phyloP scores from a whole-genome alignment of 2,329 filamentous ascomycete genomes.

The Onygena corvina region DNA sequence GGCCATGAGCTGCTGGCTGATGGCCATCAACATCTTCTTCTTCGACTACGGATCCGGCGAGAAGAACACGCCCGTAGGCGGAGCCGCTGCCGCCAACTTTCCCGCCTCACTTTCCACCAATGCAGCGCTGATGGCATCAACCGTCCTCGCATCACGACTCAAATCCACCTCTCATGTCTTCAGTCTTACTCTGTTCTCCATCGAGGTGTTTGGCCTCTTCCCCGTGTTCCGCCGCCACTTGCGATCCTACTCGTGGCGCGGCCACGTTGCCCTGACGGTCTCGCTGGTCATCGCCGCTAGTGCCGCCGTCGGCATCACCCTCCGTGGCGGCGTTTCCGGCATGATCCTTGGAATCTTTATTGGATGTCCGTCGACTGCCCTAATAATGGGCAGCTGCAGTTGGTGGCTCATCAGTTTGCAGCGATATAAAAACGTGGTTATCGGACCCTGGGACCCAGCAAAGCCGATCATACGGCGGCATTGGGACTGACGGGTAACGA shows the following conservation, averaged over 20 bases:
- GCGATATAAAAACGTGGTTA: conserved; percentile 98
- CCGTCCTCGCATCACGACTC: conserved; percentile 79
- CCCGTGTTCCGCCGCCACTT: conserved; percentile 93
- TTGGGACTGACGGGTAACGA: conserved; percentile 27
- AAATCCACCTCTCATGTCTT: conserved; percentile 90
- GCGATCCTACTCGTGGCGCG: conserved; percentile 65
- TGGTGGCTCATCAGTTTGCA: conserved; percentile 97
- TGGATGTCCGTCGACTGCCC: conserved; percentile 58
- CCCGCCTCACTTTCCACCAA: conserved; percentile 72
- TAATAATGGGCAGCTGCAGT: conserved; percentile 84
- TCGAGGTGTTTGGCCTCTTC: conserved; percentile 93
- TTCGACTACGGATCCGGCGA: conserved; percentile 76
- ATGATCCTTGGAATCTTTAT: conserved; percentile 61
- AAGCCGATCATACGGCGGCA: conserved; percentile 48
- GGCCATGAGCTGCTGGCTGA: conserved; percentile 87
- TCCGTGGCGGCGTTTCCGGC: conserved; percentile 43
- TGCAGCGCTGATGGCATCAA: conserved; percentile 89
- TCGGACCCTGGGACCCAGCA: conserved; percentile 94
- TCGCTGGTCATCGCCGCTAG: conserved; percentile 68
- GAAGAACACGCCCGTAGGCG: conserved; percentile 12
- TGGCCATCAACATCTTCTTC: conserved; percentile 93
- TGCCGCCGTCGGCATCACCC: conserved; percentile 56
- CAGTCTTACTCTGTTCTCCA: conserved; percentile 85
- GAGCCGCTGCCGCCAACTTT: conserved; percentile 37
- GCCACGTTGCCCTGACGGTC: conserved; percentile 65